Evolutionary conservation across 2,329 filamentous ascomycete species (phyloP).

Genomic region (Lasiodiplodia hormozganensis): DNA sequence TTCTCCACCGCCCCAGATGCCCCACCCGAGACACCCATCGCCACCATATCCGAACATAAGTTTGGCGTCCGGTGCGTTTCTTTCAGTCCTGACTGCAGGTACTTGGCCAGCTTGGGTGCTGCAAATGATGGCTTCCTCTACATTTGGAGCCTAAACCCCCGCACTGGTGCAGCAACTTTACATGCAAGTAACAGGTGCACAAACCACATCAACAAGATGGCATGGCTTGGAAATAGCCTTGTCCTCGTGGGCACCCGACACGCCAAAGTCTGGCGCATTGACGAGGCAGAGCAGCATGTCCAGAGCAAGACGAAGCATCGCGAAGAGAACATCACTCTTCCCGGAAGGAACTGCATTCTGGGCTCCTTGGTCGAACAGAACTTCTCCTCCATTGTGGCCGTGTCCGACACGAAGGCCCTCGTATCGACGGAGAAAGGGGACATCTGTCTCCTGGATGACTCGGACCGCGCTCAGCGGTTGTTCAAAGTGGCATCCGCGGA

Average conservation of each 20-base stretch:
- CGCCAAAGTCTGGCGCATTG: slow-evolving; percentile 90
- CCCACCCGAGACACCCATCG: slow-evolving; percentile 80
- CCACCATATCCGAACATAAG: slow-evolving; percentile 86
- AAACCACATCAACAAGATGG: slow-evolving; percentile 81
- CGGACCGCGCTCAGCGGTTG: slow-evolving; percentile 73
- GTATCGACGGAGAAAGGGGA: slow-evolving; percentile 88
- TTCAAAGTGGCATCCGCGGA: slow-evolving; percentile 69
- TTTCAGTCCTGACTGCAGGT: slow-evolving; percentile 86
- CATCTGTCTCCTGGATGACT: slow-evolving; percentile 86
- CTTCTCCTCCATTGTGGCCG: slow-evolving; percentile 77
- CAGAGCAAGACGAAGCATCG: slow-evolving; percentile 42
- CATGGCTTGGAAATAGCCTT: slow-evolving; percentile 85
- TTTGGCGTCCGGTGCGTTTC: slow-evolving; percentile 88
- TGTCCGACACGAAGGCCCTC: slow-evolving; percentile 77
- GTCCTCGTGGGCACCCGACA: slow-evolving; percentile 90
- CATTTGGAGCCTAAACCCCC: slow-evolving; percentile 86
- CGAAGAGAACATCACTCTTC: slow-evolving; percentile 67
- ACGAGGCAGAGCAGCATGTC: slow-evolving; percentile 70
- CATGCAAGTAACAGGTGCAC: slow-evolving; percentile 93
- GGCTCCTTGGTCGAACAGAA: slow-evolving; percentile 81
- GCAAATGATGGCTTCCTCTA: slow-evolving; percentile 94
- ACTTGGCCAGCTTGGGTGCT: slow-evolving; percentile 85
- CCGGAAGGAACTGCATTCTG: slow-evolving; percentile 86
- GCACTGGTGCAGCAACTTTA: slow-evolving; percentile 78
- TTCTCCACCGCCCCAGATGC: slow-evolving; percentile 80